Base-by-base conservation (phyloP, 2,329 filamentous ascomycete genomes). In the Apiospora phragmitis region DNA sequence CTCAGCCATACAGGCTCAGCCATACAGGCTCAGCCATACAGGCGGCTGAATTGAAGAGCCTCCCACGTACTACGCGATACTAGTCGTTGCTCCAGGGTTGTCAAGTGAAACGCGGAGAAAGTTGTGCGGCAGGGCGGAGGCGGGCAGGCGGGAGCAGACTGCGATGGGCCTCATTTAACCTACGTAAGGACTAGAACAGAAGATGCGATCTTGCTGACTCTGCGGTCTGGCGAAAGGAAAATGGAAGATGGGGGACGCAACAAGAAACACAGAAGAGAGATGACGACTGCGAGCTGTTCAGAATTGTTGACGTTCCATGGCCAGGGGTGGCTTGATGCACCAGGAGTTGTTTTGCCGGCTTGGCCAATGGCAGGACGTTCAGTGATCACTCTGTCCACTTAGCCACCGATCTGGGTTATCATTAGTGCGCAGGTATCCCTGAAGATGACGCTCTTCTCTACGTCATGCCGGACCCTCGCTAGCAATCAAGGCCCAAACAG, bases 401-500 rank as follows among this genome's bases (percentile, higher is more conserved):
- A 62, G 55, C 55, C 32, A 21, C 35, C 55, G 55, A 62, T 62
- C 55, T 35, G 55, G 55, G 55, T n/a, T 9, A 49, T 49, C 47
- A 49, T 26, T n/a, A 49, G 47, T 62, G 55, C 32, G 55, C 32
- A 62, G 55, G 41, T 24, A 42, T 67, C 65, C 65, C 67, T 45
- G 45, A n/a, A 55, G 55, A 68, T 68, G 67, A 68, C 67, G 67
- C 29, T 49, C 26, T 1, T 68, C 18, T 9, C 43, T 68, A 68
- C 67, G 67, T 68, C 67, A 68, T 68, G 67, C 67, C 47, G 42
- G 26, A 29, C 42, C 67, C 67, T 68, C 67, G 29, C 67, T 68
- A 68, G 29, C 65, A 67, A 67, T 45, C 41, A 43, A 67, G 65
- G 65, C 55, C 55, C 55, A 62, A 62, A 32, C 29, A 62, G 55